Evolutionary conservation across 2,329 filamentous ascomycete genomes (phyloP), one percentile per base, ranked within the genome.

Genomic region (Xylariaceae sp.): DNA sequence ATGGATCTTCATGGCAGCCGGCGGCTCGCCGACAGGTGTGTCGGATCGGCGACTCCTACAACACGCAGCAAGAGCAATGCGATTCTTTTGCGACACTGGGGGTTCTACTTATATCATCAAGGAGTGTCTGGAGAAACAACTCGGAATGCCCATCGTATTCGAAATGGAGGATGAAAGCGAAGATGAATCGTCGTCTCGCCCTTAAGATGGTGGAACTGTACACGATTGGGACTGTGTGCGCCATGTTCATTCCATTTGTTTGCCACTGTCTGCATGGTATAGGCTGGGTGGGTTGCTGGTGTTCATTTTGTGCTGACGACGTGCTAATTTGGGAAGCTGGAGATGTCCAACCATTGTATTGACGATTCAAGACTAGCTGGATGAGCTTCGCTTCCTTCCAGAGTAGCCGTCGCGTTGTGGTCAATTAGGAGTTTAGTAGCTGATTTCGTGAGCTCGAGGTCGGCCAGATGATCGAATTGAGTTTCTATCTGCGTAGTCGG

Each of bases 1-100:
- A 3, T 76, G 69, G 50, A 69, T 76, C 27, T 68, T 76, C 48
- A 65, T 68, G 59, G 64, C 66, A 3, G 67, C 67, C 3, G n/a
- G 30, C 11, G 48, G 51, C 6, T 26, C 50, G 9, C 46, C 39
- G 1, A 12, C 6, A 7, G 45, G 39, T 4, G 34, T 47, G 4
- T 50, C 45, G 7, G 55, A 52, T 43, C 48, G 47, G 35, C 55
- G 51, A 4, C 49, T 46, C 9, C 34, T 57, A 26, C 43, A 54
- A 8, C 2, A 40, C 26, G 55, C 55, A 34, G 55, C 55, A 8
- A n/a, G 34, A n/a, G 51, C 47, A 3, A 43, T 57, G 40, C 46
- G 54, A 1, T 31, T 4, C 3, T 54, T 57, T 37, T 29, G 45
- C 26, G 35, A 30, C 29, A 7, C 47, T 31, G 55, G 48, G 5